phyloP scores from a whole-genome alignment of 495 filamentous ascomycete species.

The Pseudotulostoma volvatum region DNA sequence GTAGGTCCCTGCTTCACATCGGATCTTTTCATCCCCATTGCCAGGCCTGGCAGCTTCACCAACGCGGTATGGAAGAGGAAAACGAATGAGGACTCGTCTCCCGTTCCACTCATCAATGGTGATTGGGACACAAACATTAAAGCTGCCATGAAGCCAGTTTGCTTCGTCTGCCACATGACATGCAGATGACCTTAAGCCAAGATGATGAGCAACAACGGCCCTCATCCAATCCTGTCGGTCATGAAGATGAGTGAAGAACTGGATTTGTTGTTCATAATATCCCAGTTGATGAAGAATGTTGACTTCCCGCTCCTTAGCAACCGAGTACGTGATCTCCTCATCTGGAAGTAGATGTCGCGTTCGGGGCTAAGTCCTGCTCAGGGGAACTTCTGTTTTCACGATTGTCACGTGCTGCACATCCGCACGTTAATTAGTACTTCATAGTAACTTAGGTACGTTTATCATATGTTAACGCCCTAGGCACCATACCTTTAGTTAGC shows the following conservation, averaged over 20 bases:
- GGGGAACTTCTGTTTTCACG: too few relatives aligned
- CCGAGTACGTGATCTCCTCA: conserved; percentile 9
- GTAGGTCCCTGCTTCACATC: conserved; percentile 22
- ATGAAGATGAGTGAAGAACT: conserved; percentile 9
- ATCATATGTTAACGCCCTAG: too few relatives aligned
- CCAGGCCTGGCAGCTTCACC: conserved; percentile 17
- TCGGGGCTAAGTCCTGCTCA: too few relatives aligned
- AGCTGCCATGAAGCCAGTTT: conserved; percentile 21
- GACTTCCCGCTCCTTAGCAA: conserved; percentile 7
- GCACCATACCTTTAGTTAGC: too few relatives aligned
- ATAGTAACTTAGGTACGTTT: too few relatives aligned
- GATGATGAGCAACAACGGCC: conserved; percentile 14
- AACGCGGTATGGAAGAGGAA: conserved; percentile 22
- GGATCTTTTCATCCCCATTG: conserved; percentile 23
- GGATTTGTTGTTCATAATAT: conserved; percentile 5
- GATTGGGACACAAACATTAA: conserved; percentile 22
- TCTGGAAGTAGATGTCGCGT: conserved; percentile 5
- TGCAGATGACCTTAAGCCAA: conserved; percentile 7
- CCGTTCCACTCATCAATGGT: conserved; percentile 10
- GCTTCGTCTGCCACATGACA: conserved; percentile 10
- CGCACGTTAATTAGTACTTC: too few relatives aligned
- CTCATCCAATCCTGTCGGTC: conserved; percentile 8
- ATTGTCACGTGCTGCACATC: too few relatives aligned
- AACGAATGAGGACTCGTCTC: conserved; percentile 17
- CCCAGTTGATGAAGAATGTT: conserved; percentile 11